phyloP scores from a whole-genome alignment of 2,329 filamentous ascomycete species.

The Meredithiella fracta region DNA sequence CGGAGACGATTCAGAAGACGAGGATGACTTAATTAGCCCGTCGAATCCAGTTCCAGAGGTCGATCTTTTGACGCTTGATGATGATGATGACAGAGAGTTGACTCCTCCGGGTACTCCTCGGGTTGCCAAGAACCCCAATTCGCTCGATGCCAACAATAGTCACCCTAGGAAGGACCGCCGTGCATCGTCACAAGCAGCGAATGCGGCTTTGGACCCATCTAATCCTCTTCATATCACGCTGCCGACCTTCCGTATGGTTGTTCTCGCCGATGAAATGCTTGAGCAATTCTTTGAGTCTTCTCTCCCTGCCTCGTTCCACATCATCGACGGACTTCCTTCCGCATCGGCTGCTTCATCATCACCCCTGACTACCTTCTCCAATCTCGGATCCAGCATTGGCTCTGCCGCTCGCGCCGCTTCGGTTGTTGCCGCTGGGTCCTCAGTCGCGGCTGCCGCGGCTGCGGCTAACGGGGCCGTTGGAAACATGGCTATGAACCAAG shows the following conservation, averaged over 20 bases:
- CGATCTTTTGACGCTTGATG: slow-evolving; percentile 39
- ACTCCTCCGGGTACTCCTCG: slow-evolving; percentile 21
- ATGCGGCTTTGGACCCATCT: slow-evolving; percentile 78
- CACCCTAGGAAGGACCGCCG: slow-evolving; percentile 30
- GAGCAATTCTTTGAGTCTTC: slow-evolving; percentile 97
- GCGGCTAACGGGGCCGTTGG: slow-evolving; percentile 1
- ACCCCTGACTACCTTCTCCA: slow-evolving; percentile 73
- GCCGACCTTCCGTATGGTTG: slow-evolving; percentile 96
- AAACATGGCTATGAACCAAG: slow-evolving; percentile 27
- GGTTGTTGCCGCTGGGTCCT: slow-evolving; percentile 1
- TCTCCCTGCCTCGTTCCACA: slow-evolving; percentile 82
- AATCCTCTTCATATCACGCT: slow-evolving; percentile 91
- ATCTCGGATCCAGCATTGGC: slow-evolving; percentile 37
- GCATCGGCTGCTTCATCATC: slow-evolving; percentile 26
- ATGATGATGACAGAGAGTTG: slow-evolving; percentile 18
- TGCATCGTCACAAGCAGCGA: slow-evolving; percentile 60
- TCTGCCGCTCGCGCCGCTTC: slow-evolving; percentile 19
- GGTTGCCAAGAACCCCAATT: slow-evolving; percentile 12
- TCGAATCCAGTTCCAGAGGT: slow-evolving; percentile 26
- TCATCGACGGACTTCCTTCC: slow-evolving; percentile 46
- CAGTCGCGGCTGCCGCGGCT: slow-evolving; percentile 15
- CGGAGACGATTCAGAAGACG: slow-evolving; percentile 51
- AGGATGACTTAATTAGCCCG: slow-evolving; percentile 29
- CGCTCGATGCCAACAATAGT: slow-evolving; percentile 17
- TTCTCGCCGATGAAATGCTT: slow-evolving; percentile 84